These are phyloP conservation scores for Boletus sensibilis DNA, from an alignment of 768 basidiomycete species.

Conservation along the genomic window DNA sequence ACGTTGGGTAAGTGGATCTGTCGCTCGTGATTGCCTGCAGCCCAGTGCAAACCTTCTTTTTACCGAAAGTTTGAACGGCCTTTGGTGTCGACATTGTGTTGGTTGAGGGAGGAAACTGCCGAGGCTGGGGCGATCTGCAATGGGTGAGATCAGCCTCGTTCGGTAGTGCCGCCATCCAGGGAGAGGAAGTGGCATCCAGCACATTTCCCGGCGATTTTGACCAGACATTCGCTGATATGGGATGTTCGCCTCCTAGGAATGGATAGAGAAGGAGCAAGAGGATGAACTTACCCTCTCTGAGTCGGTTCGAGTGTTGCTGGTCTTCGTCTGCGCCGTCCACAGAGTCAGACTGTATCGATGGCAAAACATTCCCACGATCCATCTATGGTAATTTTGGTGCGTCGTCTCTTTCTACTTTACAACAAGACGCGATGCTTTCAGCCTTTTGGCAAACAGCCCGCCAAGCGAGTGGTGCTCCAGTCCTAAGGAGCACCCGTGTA, in stretches of 20 bases:
- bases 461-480: slow-evolving; percentile 8
- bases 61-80: slow-evolving; percentile 99
- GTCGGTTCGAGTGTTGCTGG: slow-evolving; percentile 32
- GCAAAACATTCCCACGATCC: slow-evolving; percentile 26
- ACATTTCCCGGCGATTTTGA: slow-evolving; percentile 25
- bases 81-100: slow-evolving; percentile 70
- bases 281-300: slow-evolving; percentile 40
- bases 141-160: slow-evolving; percentile 19
- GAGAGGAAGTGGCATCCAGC: slow-evolving; percentile 40
- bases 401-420: background rate
- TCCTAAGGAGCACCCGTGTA: background rate
- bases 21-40: background rate
- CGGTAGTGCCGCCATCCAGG: slow-evolving; percentile 36
- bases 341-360: background rate
- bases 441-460: slow-evolving; percentile 14
- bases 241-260: background rate
- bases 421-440: slow-evolving; percentile 16
- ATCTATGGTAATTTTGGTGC: slow-evolving; percentile 16
- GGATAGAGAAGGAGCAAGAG: background rate
- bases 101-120: slow-evolving; percentile 24
- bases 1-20: slow-evolving; percentile 1
- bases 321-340: slow-evolving; percentile 3
- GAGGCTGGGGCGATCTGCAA: slow-evolving; percentile 19
- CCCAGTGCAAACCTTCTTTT: slow-evolving; percentile 83
- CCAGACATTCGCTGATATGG: background rate